Conservation (phyloP, 805 yeast species). For the Saccharomycopsis javanensis region DNA sequence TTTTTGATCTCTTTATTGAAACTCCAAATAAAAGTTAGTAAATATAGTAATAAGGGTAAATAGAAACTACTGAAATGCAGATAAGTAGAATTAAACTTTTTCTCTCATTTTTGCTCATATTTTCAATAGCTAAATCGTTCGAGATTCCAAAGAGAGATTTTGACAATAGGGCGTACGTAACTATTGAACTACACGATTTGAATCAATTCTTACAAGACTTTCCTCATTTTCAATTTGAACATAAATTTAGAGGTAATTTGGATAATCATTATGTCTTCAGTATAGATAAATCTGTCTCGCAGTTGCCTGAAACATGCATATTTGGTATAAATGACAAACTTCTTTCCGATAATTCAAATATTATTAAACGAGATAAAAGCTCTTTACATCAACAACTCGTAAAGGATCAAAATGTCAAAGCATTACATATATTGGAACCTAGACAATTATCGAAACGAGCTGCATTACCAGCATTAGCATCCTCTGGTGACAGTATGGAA, state of each 20-base stretch:
- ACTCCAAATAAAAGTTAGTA: too few species aligned
- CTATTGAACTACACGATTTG: constrained; percentile 42
- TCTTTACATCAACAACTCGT: constrained; percentile 19
- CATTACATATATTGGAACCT: constrained; percentile 48
- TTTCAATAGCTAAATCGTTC: neutral
- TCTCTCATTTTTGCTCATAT: neutral
- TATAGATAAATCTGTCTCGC: constrained; percentile 27
- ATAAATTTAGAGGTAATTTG: constrained; percentile 46
- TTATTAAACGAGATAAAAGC: constrained; percentile 11
- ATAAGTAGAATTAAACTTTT: neutral
- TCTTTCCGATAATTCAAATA: constrained; percentile 13
- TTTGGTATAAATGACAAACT: constrained; percentile 15
- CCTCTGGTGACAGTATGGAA: constrained; percentile 34
- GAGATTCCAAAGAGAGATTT: constrained; percentile 40
- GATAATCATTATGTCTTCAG: constrained; percentile 63
- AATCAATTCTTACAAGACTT: constrained; percentile 30
- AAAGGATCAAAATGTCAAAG: constrained; percentile 27
- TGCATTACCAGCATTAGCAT: constrained; percentile 40
- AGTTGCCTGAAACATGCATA: constrained; percentile 16
- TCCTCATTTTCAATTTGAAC: constrained; percentile 50
- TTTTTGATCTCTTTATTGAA: too few species aligned
- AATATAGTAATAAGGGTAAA: neutral
- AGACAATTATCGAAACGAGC: constrained; percentile 44
- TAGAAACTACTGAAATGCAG: neutral
- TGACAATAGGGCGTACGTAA: constrained; percentile 44